These are phyloP conservation scores for Ambrosia trifida DNA, from an alignment of 129 eudicot species.

Conservation along the genomic window DNA sequence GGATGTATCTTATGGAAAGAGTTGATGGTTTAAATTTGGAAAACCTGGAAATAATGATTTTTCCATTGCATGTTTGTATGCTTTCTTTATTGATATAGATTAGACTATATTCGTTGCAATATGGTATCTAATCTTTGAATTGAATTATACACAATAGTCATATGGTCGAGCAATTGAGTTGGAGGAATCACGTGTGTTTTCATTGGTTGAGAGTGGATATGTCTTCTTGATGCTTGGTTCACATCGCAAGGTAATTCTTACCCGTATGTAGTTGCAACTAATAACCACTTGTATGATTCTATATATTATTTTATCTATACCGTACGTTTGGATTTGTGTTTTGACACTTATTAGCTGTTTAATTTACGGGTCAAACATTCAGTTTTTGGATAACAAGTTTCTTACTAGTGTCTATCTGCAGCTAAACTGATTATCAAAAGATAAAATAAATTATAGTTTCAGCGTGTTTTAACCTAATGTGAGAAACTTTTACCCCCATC, in stretches of 20 bases:
- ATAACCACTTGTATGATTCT: neutral
- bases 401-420: neutral
- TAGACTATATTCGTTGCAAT: constrained; percentile 3
- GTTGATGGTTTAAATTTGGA: neutral
- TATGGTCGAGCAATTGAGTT: constrained; percentile 91
- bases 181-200: constrained; percentile 82
- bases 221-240: constrained; percentile 86
- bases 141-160: constrained; percentile 49
- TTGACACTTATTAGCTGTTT: neutral
- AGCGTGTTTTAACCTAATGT: neutral
- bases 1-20: constrained; percentile 1
- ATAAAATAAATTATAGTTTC: neutral
- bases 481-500: neutral
- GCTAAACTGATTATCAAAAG: neutral
- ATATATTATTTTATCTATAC: neutral
- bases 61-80: constrained; percentile 14
- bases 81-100: constrained; percentile 3
- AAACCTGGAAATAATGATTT: neutral
- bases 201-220: constrained; percentile 91
- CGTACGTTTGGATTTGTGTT: neutral
- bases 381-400: neutral
- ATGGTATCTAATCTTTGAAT: neutral
- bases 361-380: neutral
- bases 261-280: constrained; percentile 16
- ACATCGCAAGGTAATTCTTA: constrained; percentile 66